A percentile compares a stretch with the other conserved stretches of the same genome.
phyloP scores from a whole-genome alignment of 352 stramenopile species.

The Phytophthora pistaciae region DNA sequence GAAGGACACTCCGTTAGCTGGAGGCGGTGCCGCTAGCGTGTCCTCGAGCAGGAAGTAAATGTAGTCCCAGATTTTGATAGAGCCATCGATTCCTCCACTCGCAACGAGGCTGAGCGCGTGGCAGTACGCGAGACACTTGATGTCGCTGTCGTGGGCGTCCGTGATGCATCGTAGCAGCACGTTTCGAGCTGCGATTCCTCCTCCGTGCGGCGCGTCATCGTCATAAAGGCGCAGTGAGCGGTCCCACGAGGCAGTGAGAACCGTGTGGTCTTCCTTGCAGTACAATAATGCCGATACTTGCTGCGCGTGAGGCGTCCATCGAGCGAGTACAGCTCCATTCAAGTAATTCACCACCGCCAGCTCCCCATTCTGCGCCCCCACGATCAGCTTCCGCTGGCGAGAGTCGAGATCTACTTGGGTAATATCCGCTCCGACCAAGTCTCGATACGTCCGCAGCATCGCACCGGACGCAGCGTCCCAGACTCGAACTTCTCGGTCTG shows the following conservation, averaged over 20 bases:
- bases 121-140: conserved; percentile 83
- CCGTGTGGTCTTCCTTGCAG: conserved; percentile 79
- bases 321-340: conserved; percentile 73
- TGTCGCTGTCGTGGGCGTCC: conserved; percentile 78
- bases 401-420: conserved; percentile 78
- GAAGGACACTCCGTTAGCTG: conserved; percentile 20
- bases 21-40: conserved; percentile 34
- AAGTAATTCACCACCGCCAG: conserved; percentile 80
- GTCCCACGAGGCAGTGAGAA: conserved; percentile 83
- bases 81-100: conserved; percentile 65
- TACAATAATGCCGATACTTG: conserved; percentile 74
- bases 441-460: conserved; percentile 69
- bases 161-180: conserved; percentile 70
- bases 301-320: conserved; percentile 70
- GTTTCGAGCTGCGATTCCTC: conserved; percentile 44
- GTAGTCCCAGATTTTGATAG: conserved; percentile 89
- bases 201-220: conserved; percentile 51
- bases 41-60: conserved; percentile 87
- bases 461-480: conserved; percentile 70
- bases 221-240: conserved; percentile 79
- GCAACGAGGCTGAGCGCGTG: conserved; percentile 74
- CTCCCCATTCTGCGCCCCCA: conserved; percentile 74
- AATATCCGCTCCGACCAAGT: conserved; percentile 65
- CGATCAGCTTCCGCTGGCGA: conserved; percentile 73
- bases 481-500: conserved; percentile 70